phyloP scores from a whole-genome alignment of 306 rosid genomes.

The Begonia peltatifolia region DNA sequence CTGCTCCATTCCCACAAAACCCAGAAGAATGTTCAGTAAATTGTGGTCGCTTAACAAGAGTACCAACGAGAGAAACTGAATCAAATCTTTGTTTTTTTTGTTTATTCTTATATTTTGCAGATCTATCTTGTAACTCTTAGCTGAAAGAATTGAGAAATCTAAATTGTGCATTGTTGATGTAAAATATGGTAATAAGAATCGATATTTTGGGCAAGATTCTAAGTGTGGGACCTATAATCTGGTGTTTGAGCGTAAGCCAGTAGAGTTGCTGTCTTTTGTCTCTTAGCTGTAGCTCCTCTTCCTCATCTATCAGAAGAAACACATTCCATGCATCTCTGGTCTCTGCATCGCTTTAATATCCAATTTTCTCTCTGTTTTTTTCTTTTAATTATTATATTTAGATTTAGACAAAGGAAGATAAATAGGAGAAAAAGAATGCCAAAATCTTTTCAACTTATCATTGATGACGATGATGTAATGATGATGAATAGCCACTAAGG shows the following conservation, averaged over 20 bases:
- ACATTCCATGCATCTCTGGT: too few relatives aligned
- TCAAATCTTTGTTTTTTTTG: slow-evolving; percentile 17
- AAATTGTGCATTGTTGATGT: slow-evolving; percentile 54
- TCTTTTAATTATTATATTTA: too few relatives aligned
- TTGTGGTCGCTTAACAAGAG: slow-evolving; percentile 73
- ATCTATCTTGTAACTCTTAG: slow-evolving; percentile 43
- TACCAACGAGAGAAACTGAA: slow-evolving; percentile 57
- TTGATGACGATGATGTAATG: too few relatives aligned
- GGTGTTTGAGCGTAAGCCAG: slow-evolving; percentile 46
- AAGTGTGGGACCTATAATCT: slow-evolving; percentile 42
- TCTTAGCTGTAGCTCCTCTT: slow-evolving; percentile 17
- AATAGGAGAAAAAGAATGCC: too few relatives aligned
- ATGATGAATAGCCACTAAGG: too few relatives aligned
- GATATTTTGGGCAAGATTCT: slow-evolving; percentile 38
- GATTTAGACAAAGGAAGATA: too few relatives aligned
- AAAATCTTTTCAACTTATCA: too few relatives aligned
- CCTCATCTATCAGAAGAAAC: too few relatives aligned
- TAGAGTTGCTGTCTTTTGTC: slow-evolving; percentile 31
- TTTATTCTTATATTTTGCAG: slow-evolving; percentile 10
- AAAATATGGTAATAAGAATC: slow-evolving; percentile 50
- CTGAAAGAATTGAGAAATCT: slow-evolving; percentile 37
- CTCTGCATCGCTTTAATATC: too few relatives aligned
- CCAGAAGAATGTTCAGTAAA: slow-evolving; percentile 81
- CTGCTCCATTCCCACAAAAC: slow-evolving; percentile 65
- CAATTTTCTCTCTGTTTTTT: too few relatives aligned